Conservation (phyloP, 768 basidiomycete genomes). For the Hysterangium stoloniferum region DNA sequence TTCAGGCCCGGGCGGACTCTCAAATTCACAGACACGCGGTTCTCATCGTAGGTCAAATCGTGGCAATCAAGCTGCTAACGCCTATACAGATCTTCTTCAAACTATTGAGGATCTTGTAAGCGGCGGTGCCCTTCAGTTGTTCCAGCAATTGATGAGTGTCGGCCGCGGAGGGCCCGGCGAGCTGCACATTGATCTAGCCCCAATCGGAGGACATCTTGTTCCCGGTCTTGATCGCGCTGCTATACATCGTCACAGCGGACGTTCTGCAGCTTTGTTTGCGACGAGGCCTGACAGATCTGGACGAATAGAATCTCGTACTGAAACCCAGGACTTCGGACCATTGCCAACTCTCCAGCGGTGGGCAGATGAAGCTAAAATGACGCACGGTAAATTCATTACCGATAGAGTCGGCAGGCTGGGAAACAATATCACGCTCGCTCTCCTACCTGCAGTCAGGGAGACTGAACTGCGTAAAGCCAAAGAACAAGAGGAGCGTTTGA, state of each 20-base stretch:
- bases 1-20: slow-evolving; percentile 24
- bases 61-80: slow-evolving; percentile 37
- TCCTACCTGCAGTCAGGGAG: slow-evolving; percentile 75
- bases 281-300: slow-evolving; percentile 29
- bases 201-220: slow-evolving; percentile 32
- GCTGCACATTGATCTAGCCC: slow-evolving; percentile 72
- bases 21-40: slow-evolving; percentile 45
- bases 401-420: slow-evolving; percentile 59
- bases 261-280: slow-evolving; percentile 50
- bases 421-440: slow-evolving; percentile 62
- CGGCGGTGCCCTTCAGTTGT: slow-evolving; percentile 70
- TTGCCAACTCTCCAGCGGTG: slow-evolving; percentile 79
- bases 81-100: slow-evolving; percentile 51
- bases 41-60: slow-evolving; percentile 39
- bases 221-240: slow-evolving; percentile 52
- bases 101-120: slow-evolving; percentile 80
- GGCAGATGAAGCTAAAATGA: slow-evolving; percentile 79
- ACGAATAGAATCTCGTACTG: slow-evolving; percentile 18
- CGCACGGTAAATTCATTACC: slow-evolving; percentile 65
- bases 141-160: slow-evolving; percentile 73
- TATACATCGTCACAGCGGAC: slow-evolving; percentile 41
- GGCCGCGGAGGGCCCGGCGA: slow-evolving; percentile 43
- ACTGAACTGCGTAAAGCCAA: slow-evolving; percentile 27
- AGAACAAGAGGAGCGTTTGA: slow-evolving; percentile 30
- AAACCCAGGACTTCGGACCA: slow-evolving; percentile 66